Percentiles rank a stretch among this genome's conserved stretches.
phyloP scores from a whole-genome alignment of 2,329 filamentous ascomycete species.

The Trichoderma simmonsii region DNA sequence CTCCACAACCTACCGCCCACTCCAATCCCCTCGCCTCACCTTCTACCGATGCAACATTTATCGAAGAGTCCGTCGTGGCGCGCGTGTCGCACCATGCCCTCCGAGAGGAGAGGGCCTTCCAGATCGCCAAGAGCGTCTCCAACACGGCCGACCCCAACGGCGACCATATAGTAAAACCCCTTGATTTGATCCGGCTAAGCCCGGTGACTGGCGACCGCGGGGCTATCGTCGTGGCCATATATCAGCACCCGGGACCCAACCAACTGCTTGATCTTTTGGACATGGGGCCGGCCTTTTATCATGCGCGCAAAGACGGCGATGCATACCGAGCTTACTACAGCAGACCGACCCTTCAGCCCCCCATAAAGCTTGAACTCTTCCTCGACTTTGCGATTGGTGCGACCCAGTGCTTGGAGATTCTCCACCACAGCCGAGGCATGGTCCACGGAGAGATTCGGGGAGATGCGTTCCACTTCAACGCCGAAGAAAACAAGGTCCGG shows the following conservation, averaged over 20 bases:
- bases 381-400: slow-evolving; percentile 90
- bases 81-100: slow-evolving; percentile 79
- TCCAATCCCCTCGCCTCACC: slow-evolving; percentile 33
- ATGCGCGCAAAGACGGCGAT: slow-evolving; percentile 51
- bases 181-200: slow-evolving; percentile 73
- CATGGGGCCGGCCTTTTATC: slow-evolving; percentile 73
- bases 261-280: slow-evolving; percentile 68
- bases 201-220: slow-evolving; percentile 66
- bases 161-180: slow-evolving; percentile 72
- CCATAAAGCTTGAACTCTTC: slow-evolving; percentile 71
- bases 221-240: slow-evolving; percentile 75
- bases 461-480: slow-evolving; percentile 86
- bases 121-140: slow-evolving; percentile 72
- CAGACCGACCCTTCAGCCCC: slow-evolving; percentile 50
- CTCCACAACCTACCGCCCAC: slow-evolving; percentile 35
- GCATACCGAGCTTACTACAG: slow-evolving; percentile 45
- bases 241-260: slow-evolving; percentile 73
- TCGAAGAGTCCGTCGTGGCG: slow-evolving; percentile 70
- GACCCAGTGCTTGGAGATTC: slow-evolving; percentile 77
- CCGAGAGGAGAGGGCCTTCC: slow-evolving; percentile 82
- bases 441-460: slow-evolving; percentile 89
- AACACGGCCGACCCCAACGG: slow-evolving; percentile 68
- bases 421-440: slow-evolving; percentile 84
- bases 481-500: slow-evolving; percentile 67
- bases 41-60: slow-evolving; percentile 48